Percentiles rank a stretch among this genome's conserved stretches.
Evolutionary conservation across 495 filamentous ascomycete species (phyloP).

Genomic region (Amorphotheca resinae): DNA sequence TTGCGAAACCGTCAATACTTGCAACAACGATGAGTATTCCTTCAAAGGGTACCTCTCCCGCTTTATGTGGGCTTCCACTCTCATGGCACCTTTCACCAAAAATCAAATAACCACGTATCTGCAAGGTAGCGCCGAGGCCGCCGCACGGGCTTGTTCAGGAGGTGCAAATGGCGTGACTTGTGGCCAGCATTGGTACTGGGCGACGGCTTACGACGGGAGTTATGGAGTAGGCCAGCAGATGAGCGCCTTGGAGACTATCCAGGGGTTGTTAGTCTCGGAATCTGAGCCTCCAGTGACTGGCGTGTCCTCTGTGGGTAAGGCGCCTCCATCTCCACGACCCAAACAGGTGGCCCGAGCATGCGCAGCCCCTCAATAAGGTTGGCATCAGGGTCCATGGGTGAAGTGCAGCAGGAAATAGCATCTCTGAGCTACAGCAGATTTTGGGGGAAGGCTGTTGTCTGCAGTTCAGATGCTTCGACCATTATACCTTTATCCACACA

Average conservation of each 20-base stretch:
- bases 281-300: slow-evolving; percentile 9
- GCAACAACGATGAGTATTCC: slow-evolving; percentile 65
- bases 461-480: no score
- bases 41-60: slow-evolving; percentile 82
- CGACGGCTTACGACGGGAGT: slow-evolving; percentile 41
- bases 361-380: neutral
- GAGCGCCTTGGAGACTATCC: slow-evolving; percentile 55
- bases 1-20: slow-evolving; percentile 51
- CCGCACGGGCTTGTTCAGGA: slow-evolving; percentile 57
- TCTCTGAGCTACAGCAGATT: no score
- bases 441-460: no score
- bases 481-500: no score
- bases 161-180: slow-evolving; percentile 44
- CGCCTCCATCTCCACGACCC: no score
- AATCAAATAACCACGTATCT: slow-evolving; percentile 50
- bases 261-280: slow-evolving; percentile 35
- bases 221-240: slow-evolving; percentile 56
- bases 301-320: no score
- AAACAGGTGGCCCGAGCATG: neutral
- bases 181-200: slow-evolving; percentile 56
- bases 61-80: slow-evolving; percentile 59
- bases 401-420: no score
- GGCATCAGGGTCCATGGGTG: no score
- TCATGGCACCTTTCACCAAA: slow-evolving; percentile 58
- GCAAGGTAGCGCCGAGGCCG: slow-evolving; percentile 50